These are phyloP conservation scores for Colletotrichum magnum DNA, from an alignment of 2,329 filamentous ascomycete genomes.

Conservation along the genomic window DNA sequence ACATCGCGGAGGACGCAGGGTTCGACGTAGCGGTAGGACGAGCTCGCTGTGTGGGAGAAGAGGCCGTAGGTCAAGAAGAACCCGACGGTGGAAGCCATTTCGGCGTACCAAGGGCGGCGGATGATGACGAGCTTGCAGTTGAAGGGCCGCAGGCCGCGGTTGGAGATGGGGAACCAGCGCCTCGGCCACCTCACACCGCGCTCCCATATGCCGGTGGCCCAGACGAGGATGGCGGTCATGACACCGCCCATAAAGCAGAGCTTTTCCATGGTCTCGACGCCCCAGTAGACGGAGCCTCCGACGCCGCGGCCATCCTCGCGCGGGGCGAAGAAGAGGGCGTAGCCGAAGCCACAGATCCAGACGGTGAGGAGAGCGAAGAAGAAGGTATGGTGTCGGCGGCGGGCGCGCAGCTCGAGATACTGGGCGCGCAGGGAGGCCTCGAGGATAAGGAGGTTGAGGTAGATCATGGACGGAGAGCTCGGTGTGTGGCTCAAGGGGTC, in stretches of 20 bases:
- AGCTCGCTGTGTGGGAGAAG: conserved; percentile 77
- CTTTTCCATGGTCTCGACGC: conserved; percentile 90
- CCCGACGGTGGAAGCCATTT: conserved; percentile 78
- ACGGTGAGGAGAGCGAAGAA: conserved; percentile 84
- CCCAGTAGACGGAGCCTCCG: conserved; percentile 96
- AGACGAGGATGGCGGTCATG: conserved; percentile 88
- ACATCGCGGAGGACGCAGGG: conserved; percentile 71
- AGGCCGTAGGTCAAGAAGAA: conserved; percentile 85
- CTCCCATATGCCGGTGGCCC: conserved; percentile 97
- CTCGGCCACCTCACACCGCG: conserved; percentile 94
- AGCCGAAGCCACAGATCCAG: conserved; percentile 89
- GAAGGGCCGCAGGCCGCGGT: conserved; percentile 90
- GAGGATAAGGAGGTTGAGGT: conserved; percentile 96
- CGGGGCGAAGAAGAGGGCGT: conserved; percentile 94
- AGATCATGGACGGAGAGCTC: conserved; percentile 95
- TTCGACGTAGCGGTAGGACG: conserved; percentile 84
- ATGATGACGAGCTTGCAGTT: conserved; percentile 97
- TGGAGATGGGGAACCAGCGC: conserved; percentile 90
- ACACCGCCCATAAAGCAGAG: conserved; percentile 92
- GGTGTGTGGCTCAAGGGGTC: conserved; percentile 87
- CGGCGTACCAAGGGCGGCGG: conserved; percentile 84
- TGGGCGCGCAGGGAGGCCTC: conserved; percentile 94
- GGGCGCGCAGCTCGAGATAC: conserved; percentile 89
- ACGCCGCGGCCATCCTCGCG: conserved; percentile 93
- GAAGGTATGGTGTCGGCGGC: conserved; percentile 92